These are phyloP conservation scores for Camellia sinensis DNA, from an alignment of 148 eudicot genomes.

Conservation along the genomic window DNA sequence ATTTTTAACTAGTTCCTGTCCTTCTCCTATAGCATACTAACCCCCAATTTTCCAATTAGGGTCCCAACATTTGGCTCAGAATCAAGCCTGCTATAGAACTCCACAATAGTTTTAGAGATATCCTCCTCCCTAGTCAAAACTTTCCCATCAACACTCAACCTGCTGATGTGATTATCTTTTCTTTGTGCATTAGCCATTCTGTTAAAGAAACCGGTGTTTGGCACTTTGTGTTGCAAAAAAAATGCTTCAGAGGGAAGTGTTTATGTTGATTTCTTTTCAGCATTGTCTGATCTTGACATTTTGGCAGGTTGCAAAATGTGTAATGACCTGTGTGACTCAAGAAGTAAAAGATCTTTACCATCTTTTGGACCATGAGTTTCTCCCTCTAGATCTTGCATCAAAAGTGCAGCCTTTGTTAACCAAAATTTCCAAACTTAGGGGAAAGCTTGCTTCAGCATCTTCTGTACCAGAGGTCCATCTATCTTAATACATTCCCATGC, in stretches of 20 bases:
- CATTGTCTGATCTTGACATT: background rate
- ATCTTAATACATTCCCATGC: constrained; percentile 62
- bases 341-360: constrained; percentile 92
- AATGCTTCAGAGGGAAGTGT: background rate
- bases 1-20: no score
- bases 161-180: no score
- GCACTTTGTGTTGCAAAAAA: background rate
- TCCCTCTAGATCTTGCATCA: constrained; percentile 62
- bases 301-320: constrained; percentile 73
- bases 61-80: no score
- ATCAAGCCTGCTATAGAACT: no score
- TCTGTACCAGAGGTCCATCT: constrained; percentile 85
- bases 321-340: constrained; percentile 81
- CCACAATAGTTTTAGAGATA: no score
- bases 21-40: no score
- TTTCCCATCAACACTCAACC: no score
- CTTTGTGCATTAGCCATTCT: no score
- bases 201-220: no score
- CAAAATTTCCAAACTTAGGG: constrained; percentile 80
- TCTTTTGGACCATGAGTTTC: constrained; percentile 74
- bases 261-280: background rate
- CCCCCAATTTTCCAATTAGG: no score
- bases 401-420: constrained; percentile 70
- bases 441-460: constrained; percentile 81
- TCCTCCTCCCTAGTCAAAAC: no score